phyloP scores from a whole-genome alignment of 441 rosid genomes.

The Isatis lusitanica region DNA sequence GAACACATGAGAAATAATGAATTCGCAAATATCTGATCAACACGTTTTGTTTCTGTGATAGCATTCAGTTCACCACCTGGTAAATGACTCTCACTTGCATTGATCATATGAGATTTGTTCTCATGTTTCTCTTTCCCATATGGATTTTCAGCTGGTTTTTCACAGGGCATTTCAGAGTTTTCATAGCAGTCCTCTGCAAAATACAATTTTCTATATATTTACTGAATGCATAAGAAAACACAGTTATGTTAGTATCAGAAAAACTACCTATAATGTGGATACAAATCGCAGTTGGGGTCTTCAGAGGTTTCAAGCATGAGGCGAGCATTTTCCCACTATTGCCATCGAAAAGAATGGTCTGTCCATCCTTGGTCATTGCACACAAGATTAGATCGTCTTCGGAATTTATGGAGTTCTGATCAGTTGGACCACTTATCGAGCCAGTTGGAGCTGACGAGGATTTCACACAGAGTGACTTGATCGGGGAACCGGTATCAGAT shows the following conservation, averaged over 20 bases:
- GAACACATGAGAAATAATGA: slow-evolving; percentile 56
- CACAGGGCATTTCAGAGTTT: slow-evolving; percentile 39
- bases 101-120: slow-evolving; percentile 37
- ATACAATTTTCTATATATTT: slow-evolving; percentile 18
- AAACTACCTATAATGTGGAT: slow-evolving; percentile 64
- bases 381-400: slow-evolving; percentile 41
- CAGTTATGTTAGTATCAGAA: slow-evolving; percentile 10
- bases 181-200: slow-evolving; percentile 54
- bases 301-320: slow-evolving; percentile 43
- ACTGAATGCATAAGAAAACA: slow-evolving; percentile 20
- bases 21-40: slow-evolving; percentile 38
- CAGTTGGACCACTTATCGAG: slow-evolving; percentile 35
- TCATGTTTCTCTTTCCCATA: slow-evolving; percentile 40
- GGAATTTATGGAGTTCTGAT: slow-evolving; percentile 36
- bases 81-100: slow-evolving; percentile 40
- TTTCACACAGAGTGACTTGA: slow-evolving; percentile 54
- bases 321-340: slow-evolving; percentile 50
- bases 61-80: slow-evolving; percentile 41
- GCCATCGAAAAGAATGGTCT: slow-evolving; percentile 56
- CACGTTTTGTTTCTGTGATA: slow-evolving; percentile 38
- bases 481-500: slow-evolving; percentile 52
- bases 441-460: slow-evolving; percentile 39
- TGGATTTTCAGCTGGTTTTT: slow-evolving; percentile 31
- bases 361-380: slow-evolving; percentile 57
- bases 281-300: slow-evolving; percentile 51